Percentiles rank a stretch among this genome's conserved stretches.
These are phyloP conservation scores for Tubosaeta sp. DNA, from an alignment of 768 basidiomycete species.

Conservation along the genomic window DNA sequence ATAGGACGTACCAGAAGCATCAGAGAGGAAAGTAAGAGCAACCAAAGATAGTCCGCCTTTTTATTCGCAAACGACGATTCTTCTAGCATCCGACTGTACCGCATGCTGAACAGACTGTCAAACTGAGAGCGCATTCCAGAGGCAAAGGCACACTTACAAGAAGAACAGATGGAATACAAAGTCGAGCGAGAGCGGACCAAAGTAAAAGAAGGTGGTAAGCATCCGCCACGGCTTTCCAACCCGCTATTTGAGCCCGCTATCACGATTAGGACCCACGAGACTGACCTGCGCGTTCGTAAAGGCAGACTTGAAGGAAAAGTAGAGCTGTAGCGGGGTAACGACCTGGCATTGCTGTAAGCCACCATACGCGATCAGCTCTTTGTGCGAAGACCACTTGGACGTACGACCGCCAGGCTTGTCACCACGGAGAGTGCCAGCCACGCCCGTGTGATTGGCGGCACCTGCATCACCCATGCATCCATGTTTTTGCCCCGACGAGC, in stretches of 20 bases:
- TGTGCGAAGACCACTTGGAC: conserved; percentile 30
- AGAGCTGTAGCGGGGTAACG: conserved; percentile 86
- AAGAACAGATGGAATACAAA: conserved; percentile 98
- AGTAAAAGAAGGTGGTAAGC: conserved; percentile 92
- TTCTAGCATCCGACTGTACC: conserved; percentile 95
- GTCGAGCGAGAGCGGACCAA: conserved; percentile 89
- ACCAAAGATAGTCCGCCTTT: conserved; percentile 94
- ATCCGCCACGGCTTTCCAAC: conserved; percentile 73
- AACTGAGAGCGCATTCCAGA: background rate
- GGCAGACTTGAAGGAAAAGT: conserved; percentile 85
- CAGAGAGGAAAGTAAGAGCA: conserved; percentile 75
- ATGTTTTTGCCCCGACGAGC: conserved; percentile 33
- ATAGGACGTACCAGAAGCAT: conserved; percentile 72
- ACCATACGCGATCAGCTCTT: conserved; percentile 5
- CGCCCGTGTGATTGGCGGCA: conserved; percentile 85
- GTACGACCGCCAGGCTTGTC: conserved; percentile 81
- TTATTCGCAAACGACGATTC: conserved; percentile 92
- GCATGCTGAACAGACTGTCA: conserved; percentile 59
- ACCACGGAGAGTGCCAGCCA: conserved; percentile 81
- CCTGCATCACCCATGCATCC: conserved; percentile 90
- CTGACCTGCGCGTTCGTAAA: conserved; percentile 72
- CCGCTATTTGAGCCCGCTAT: conserved; percentile 11
- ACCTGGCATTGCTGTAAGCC: conserved; percentile 79
- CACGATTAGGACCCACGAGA: background rate
- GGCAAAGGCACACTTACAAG: conserved; percentile 60